Percentiles rank a stretch among this genome's conserved stretches.
Evolutionary conservation across 106 monocot genomes (phyloP).

Genomic region (Triglochin maritima): DNA sequence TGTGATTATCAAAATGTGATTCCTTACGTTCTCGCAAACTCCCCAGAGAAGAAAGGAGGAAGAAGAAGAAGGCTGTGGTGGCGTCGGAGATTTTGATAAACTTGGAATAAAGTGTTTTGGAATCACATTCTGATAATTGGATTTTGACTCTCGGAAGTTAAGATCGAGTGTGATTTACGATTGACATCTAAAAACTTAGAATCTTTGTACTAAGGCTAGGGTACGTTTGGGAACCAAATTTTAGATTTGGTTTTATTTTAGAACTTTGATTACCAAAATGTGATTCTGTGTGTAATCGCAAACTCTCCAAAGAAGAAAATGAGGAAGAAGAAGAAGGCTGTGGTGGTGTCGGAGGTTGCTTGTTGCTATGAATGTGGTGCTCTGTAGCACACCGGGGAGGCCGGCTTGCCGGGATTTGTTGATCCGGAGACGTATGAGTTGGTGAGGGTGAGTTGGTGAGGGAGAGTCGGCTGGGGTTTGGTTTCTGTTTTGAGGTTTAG

Average conservation of each 20-base stretch:
- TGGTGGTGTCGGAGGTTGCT: conserved; percentile 13
- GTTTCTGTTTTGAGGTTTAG: not conserved
- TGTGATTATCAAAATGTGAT: too few species aligned
- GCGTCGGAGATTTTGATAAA: conserved; percentile 31
- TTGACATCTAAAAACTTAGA: too few species aligned
- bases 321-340: conserved; percentile 17
- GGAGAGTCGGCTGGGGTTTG: not conserved
- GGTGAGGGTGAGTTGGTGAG: conserved; percentile 20
- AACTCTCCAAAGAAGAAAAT: conserved; percentile 20
- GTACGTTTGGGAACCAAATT: too few species aligned
- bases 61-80: conserved; percentile 8
- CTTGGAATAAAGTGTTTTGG: conserved; percentile 61
- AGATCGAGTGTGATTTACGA: not conserved
- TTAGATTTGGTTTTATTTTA: too few species aligned
- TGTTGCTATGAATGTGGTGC: conserved; percentile 85
- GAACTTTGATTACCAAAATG: too few species aligned
- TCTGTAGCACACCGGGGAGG: conserved; percentile 38
- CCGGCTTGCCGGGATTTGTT: conserved; percentile 71
- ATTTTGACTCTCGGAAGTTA: not conserved
- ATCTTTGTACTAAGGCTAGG: too few species aligned
- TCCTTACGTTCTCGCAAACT: conserved; percentile 31
- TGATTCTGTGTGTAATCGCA: conserved; percentile 23
- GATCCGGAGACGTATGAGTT: conserved; percentile 62
- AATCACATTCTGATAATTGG: not conserved
- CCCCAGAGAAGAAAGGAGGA: conserved; percentile 21